A percentile compares a stretch with the other conserved stretches of the same genome.
Conservation (phyloP, 768 basidiomycete genomes). For the Phanerodontia chrysosporium region DNA sequence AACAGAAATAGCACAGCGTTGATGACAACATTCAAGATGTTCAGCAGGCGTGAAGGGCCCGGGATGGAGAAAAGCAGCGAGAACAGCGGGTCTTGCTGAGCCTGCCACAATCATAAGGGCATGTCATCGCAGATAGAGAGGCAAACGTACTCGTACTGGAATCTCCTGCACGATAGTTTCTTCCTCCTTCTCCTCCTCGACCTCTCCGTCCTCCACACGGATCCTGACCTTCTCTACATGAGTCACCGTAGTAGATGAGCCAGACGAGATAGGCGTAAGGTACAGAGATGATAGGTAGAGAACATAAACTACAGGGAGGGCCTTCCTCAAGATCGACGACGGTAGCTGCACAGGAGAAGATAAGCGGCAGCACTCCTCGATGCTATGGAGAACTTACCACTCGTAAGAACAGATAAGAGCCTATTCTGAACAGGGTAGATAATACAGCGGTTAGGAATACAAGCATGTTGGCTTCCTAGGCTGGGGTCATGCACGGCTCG, state of each 20-base stretch:
- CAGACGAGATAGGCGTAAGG: slow-evolving; percentile 9
- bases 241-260: neutral
- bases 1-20: slow-evolving; percentile 35
- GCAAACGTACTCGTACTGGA: neutral
- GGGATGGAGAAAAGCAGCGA: slow-evolving; percentile 28
- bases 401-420: slow-evolving; percentile 45
- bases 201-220: neutral
- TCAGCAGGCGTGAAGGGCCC: slow-evolving; percentile 22
- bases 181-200: neutral
- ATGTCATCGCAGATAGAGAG: neutral
- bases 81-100: neutral
- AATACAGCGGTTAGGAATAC: slow-evolving; percentile 20
- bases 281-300: slow-evolving; percentile 18
- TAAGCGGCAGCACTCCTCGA: neutral
- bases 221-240: slow-evolving; percentile 9
- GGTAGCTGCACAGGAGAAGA: slow-evolving; percentile 15
- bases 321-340: slow-evolving; percentile 25
- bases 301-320: slow-evolving; percentile 26
- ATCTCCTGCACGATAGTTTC: neutral
- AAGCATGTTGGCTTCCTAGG: neutral
- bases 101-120: neutral
- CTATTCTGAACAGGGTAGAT: slow-evolving; percentile 38
- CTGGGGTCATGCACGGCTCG: slow-evolving; percentile 6
- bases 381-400: slow-evolving; percentile 35
- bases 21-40: slow-evolving; percentile 27